phyloP scores from a whole-genome alignment of 225 moss, liverwort and hornwort genomes.

The Pleurozium schreberi region DNA sequence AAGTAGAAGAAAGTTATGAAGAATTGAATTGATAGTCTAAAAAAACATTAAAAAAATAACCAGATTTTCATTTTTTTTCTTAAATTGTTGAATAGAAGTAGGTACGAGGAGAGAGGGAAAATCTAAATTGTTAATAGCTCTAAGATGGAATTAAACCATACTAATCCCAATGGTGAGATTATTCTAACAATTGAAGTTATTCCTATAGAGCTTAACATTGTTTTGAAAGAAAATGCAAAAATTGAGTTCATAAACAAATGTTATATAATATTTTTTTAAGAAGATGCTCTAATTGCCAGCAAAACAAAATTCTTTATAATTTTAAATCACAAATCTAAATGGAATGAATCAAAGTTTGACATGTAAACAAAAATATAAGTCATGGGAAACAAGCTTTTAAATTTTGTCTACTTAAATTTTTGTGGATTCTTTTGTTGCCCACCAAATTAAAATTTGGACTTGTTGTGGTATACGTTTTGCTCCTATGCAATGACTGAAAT shows the following conservation, averaged over 20 bases:
- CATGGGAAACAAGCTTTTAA: background rate
- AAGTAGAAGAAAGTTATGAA: background rate
- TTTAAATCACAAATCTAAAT: background rate
- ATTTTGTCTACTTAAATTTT: background rate
- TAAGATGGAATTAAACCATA: background rate
- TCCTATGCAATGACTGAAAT: background rate
- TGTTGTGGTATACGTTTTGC: fast-evolving
- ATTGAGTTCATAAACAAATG: fast-evolving
- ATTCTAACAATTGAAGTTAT: background rate
- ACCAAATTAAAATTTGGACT: background rate
- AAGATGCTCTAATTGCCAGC: fast-evolving
- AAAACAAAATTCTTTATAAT: background rate
- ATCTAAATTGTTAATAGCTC: no score
- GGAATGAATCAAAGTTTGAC: background rate
- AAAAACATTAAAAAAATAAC: background rate
- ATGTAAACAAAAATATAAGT: background rate
- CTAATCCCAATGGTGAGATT: no score
- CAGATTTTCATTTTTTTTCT: background rate
- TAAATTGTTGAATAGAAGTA: background rate
- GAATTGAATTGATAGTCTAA: background rate
- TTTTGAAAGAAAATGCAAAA: no score
- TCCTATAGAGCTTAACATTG: fast-evolving
- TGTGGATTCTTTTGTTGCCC: fast-evolving
- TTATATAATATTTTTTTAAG: fast-evolving
- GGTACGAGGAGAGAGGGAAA: fast-evolving